A percentile compares a stretch with the other conserved stretches of the same genome.
phyloP scores from a whole-genome alignment of 2,329 filamentous ascomycete genomes.

The Diatrype stigma region DNA sequence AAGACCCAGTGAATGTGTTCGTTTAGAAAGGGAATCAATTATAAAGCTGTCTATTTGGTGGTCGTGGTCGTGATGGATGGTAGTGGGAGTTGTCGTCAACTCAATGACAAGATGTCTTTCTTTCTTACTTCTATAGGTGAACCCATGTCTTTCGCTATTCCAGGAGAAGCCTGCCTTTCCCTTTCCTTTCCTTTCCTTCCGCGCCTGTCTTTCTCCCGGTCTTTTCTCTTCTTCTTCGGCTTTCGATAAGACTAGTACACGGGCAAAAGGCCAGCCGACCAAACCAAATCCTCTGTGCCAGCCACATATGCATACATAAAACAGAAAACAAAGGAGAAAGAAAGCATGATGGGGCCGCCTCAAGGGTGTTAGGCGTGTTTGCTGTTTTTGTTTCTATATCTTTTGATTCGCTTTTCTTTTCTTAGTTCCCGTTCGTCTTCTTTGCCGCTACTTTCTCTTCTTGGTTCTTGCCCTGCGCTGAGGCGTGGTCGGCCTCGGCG shows the following conservation, averaged over 20 bases:
- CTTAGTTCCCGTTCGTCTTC: constrained; percentile 17
- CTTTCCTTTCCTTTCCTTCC: constrained; percentile 9
- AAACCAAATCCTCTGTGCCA: constrained; percentile 1
- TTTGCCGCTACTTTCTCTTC: constrained; percentile 11
- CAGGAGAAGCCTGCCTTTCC: constrained; percentile 15
- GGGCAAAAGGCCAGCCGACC: not conserved
- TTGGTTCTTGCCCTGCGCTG: constrained; percentile 27
- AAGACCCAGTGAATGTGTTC: too few species aligned
- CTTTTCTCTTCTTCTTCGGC: too few species aligned
- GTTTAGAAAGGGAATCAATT: too few species aligned
- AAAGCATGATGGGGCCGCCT: constrained; percentile 3
- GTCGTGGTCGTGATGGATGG: not conserved
- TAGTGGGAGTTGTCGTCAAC: constrained; percentile 5
- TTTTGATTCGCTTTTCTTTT: constrained; percentile 1
- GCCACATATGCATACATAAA: not conserved
- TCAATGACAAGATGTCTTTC: constrained; percentile 12
- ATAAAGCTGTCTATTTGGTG: too few species aligned
- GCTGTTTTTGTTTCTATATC: not conserved
- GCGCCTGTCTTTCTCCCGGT: not conserved
- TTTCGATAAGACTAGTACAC: constrained; percentile 13
- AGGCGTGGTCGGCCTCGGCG: constrained; percentile 45
- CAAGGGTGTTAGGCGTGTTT: not conserved
- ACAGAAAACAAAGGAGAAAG: constrained; percentile 25
- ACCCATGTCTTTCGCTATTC: constrained; percentile 1
- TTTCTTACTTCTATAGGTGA: not conserved